These are phyloP conservation scores for Phytophthora palmivora DNA, from an alignment of 352 stramenopile genomes.

Conservation along the genomic window DNA sequence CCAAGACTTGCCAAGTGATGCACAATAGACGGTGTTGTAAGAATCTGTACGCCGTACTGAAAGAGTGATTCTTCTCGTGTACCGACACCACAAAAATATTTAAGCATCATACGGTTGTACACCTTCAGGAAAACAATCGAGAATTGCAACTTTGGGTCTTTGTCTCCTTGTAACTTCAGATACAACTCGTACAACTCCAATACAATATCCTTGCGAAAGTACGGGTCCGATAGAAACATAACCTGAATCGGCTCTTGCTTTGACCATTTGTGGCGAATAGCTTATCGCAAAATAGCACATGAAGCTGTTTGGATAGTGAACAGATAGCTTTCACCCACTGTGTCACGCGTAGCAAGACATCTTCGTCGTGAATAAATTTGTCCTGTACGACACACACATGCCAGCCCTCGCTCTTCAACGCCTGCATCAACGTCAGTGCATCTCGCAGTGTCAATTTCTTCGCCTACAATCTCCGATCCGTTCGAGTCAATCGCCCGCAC, in stretches of 20 bases:
- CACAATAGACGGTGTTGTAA: conserved; percentile 93
- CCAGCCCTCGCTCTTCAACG: conserved; percentile 81
- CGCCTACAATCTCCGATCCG: conserved; percentile 73
- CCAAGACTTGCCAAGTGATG: conserved; percentile 63
- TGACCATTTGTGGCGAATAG: conserved; percentile 53
- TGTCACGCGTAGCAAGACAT: conserved; percentile 66
- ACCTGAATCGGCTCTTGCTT: conserved; percentile 81
- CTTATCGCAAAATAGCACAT: conserved; percentile 74
- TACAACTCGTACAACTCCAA: conserved; percentile 94
- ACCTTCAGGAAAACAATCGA: conserved; percentile 86
- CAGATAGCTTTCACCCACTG: conserved; percentile 81
- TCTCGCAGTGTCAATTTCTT: conserved; percentile 59
- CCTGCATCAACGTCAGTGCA: conserved; percentile 78
- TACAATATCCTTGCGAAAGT: conserved; percentile 94
- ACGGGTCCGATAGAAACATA: conserved; percentile 94
- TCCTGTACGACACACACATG: conserved; percentile 85
- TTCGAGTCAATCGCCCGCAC: conserved; percentile 80
- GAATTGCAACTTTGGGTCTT: conserved; percentile 95
- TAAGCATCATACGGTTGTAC: conserved; percentile 86
- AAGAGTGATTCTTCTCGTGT: conserved; percentile 91
- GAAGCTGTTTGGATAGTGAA: conserved; percentile 62
- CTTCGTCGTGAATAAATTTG: conserved; percentile 74
- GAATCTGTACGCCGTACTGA: conserved; percentile 93
- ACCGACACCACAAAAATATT: conserved; percentile 92
- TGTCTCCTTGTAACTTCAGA: conserved; percentile 94